Base-by-base conservation (phyloP, 2,329 filamentous ascomycete species). In the Fusarium sp. region DNA sequence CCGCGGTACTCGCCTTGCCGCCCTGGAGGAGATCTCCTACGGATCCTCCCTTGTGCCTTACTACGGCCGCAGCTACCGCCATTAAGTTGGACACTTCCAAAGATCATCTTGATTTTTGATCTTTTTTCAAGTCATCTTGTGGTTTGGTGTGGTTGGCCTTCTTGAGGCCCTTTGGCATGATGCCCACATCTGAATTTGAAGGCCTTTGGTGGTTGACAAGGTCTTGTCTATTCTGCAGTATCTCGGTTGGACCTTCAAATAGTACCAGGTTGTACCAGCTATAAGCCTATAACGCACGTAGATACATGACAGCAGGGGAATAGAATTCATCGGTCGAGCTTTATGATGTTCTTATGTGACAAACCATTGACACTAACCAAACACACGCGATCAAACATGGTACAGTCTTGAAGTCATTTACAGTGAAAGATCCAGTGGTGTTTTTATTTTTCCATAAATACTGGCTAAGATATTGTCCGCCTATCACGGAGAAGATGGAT, bases 1-100 rank as follows among this genome's bases (percentile, higher is more conserved):
- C 73, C 91, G 93, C 65, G 93, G 93, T 28, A 96, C 92, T 28
- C 87, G 89, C 59, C 86, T 92, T 65, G 91, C 91, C 21, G 90
- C 88, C 21, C 80, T 90, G 15, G 90, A 92, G 75, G 88, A 91
- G 74, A 86, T 83, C 59, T 85, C 87, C 66, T 85, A 84, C 56
- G 85, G 87, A 50, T 74, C 78, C 12, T 72, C 81, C 6, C 71
- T 84, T 38, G 81, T 82, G 66, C 77, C 79, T 52, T 76, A 79
- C 46, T 84, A 81, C 63, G 71, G 75, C 33, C 59, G 66, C 16
- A 31, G 60, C 26, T 23, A 53, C 10, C 72, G 68, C 16, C 68
- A 53, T 66, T 50, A 33, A 44, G 55, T 70, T 46, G 37, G 50
- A 57, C 38, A 59, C 28, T 41, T 41, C 38, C 31, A 13, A 33